Base-by-base conservation (phyloP, 768 basidiomycete species). In the Termitomyces eurrhizus region DNA sequence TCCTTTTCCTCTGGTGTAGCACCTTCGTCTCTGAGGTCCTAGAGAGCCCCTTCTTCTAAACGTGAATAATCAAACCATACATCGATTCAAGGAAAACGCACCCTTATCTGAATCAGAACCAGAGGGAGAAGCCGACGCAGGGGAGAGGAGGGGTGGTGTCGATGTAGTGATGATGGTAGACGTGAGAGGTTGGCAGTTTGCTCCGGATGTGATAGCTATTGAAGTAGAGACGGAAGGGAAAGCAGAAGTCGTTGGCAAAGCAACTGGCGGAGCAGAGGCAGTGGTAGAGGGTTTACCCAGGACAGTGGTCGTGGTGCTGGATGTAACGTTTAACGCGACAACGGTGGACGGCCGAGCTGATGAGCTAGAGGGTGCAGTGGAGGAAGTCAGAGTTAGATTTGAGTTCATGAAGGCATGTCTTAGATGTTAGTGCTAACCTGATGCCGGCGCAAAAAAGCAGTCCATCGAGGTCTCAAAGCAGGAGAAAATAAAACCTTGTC, bases 191-290 rank as follows among this genome's bases (percentile, higher is more conserved):
- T 4, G 2, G 11, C 21, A 11, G 3, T 4, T 0, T 7, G 11
- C 13, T 12, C 4, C 4, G 0, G 21, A 12, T 0, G 11, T 6
- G 13, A 24, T 4, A 4, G 24, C 12, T 3, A 13, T 0, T 3
- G 45, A 21, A 3, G 44, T 4, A 1, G 44, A 45, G 7, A 16
- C 18, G 7, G 21, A 46, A 12, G 45, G 2, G 0, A 5, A 4
- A 21, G n/a, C n/a, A 12, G 11, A 21, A 44, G 14, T 44, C 3
- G 44, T 1, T 46, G 42, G 7, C n/a, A 3, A 21, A n/a, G n/a
- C 4, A 2, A 4, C 0, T n/a, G n/a, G 3, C 42, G 42, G 45
- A 46, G 45, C 11, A 24, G 45, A 24, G 12, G 45, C 11, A 9
- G 2, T 24, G 4, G 45, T 24, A 12, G 7, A 6, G 12, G 42